Conservation (phyloP, 768 basidiomycete genomes). For the Pleurotus ostreatus region DNA sequence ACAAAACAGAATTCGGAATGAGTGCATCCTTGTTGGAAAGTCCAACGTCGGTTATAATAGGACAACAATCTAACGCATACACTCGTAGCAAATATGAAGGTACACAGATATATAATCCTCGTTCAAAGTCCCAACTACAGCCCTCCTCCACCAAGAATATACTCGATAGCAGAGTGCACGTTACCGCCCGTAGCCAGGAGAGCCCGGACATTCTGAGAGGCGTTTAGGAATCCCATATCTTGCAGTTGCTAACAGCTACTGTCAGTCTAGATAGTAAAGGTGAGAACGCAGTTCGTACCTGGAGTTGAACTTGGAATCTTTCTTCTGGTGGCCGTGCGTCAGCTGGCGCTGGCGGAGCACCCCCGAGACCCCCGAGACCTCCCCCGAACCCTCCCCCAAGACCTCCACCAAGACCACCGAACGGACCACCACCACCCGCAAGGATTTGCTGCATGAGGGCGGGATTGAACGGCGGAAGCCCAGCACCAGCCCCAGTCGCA, state of each 20-base stretch:
- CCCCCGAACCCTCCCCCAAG: constrained; percentile 6
- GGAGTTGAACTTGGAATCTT: constrained; percentile 83
- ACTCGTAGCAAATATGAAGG: background rate
- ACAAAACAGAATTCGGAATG: background rate
- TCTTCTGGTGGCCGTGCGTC: constrained; percentile 84
- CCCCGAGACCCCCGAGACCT: constrained; percentile 22
- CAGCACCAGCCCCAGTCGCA: constrained; percentile 15
- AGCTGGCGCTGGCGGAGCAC: constrained; percentile 44
- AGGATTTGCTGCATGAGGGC: constrained; percentile 43
- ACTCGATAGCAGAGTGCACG: constrained; percentile 89
- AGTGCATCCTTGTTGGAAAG: background rate
- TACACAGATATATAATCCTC: background rate
- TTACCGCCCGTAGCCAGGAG: constrained; percentile 91
- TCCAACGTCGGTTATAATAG: background rate
- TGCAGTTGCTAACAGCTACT: constrained; percentile 66
- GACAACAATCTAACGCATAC: background rate
- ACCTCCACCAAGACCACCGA: constrained; percentile 17
- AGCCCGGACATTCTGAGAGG: constrained; percentile 85
- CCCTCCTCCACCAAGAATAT: constrained; percentile 82
- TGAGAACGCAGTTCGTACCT: constrained; percentile 34
- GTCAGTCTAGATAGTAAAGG: background rate
- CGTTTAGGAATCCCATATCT: constrained; percentile 93
- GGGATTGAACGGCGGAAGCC: constrained; percentile 32
- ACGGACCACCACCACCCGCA: constrained; percentile 25
- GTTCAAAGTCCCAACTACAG: constrained; percentile 29